phyloP scores from a whole-genome alignment of 2,329 filamentous ascomycete genomes.

The Diaporthe amygdali region DNA sequence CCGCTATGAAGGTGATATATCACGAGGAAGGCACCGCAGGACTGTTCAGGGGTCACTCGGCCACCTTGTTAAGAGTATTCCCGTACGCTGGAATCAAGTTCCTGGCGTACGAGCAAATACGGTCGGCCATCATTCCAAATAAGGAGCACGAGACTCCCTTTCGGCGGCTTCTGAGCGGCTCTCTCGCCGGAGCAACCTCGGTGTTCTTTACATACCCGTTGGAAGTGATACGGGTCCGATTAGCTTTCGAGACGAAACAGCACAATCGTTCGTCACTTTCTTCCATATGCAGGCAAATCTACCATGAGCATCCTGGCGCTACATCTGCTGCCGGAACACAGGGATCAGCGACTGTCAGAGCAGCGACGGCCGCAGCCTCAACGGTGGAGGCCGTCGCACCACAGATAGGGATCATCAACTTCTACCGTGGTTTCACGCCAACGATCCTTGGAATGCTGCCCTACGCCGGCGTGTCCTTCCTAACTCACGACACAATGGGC shows the following conservation, averaged over 20 bases:
- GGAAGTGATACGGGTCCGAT: slow-evolving; percentile 87
- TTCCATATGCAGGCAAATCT: slow-evolving; percentile 86
- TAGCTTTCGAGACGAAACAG: slow-evolving; percentile 91
- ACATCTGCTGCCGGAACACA: slow-evolving; percentile 40
- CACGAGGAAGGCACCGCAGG: slow-evolving; percentile 73
- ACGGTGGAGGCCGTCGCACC: slow-evolving; percentile 61
- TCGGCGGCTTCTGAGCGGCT: slow-evolving; percentile 76
- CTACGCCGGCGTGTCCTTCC: slow-evolving; percentile 93
- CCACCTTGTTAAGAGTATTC: slow-evolving; percentile 91
- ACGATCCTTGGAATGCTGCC: slow-evolving; percentile 95
- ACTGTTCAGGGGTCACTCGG: slow-evolving; percentile 92
- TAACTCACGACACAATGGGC: slow-evolving; percentile 89
- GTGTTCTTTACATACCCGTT: slow-evolving; percentile 97
- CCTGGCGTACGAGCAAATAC: slow-evolving; percentile 95
- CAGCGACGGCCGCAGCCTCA: slow-evolving; percentile 47
- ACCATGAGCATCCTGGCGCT: slow-evolving; percentile 69
- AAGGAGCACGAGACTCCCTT: slow-evolving; percentile 79
- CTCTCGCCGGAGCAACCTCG: slow-evolving; percentile 81
- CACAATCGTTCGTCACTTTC: slow-evolving; percentile 71
- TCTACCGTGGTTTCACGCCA: slow-evolving; percentile 91
- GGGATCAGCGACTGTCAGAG: slow-evolving; percentile 43
- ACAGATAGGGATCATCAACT: slow-evolving; percentile 78
- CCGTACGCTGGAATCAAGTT: slow-evolving; percentile 99
- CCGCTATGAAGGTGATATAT: slow-evolving; percentile 85
- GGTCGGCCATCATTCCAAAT: slow-evolving; percentile 74